Base-by-base conservation (phyloP, 331 rosid genomes). In the Acacia pycnantha region DNA sequence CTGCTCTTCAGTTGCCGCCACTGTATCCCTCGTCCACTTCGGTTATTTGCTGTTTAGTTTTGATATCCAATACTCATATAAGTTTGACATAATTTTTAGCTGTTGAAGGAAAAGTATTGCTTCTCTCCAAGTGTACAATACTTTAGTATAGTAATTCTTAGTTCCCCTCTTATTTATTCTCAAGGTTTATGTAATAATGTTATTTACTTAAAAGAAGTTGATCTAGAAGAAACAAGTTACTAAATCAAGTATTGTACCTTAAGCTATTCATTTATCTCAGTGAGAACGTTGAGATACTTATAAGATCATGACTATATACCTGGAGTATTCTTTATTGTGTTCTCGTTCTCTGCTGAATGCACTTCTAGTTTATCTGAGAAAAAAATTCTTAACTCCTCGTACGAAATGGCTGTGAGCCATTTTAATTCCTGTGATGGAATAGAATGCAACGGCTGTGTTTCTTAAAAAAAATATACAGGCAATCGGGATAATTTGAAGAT, bases 71-170 rank as follows among this genome's bases (percentile, higher is more conserved):
- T 81, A 66, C 84, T 62, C 66, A 66, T 76, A 73, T 70, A 87
- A 77, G 22, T 81, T 82, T 81, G 79, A 86, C 79, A 81, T 64
- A 78, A 47, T 70, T 83, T 53, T 77, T 59, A 80, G 87, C 74
- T 48, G 58, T 47, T 75, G 84, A 75, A 84, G 80, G 82, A 84
- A 86, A 85, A 78, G 27, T 81, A 78, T 83, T 80, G 87, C 86
- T 58, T 77, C 81, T 81, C 64, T 81, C 80, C 77, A 88, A 86
- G 84, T 89, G 92, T 92, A 89, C 80, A 81, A 82, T 92, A 88
- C 78, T 79, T 82, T 87, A 78, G 83, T 78, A 40, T 85, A 86
- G 78, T 85, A 76, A 86, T 66, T 85, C 62, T 68, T 81, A 81
- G 76, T 73, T 64, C 77, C 79, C 65, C 71, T 84, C 77, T 64